Conservation (phyloP, 805 yeast species). For the Komagataella pseudopastoris region DNA sequence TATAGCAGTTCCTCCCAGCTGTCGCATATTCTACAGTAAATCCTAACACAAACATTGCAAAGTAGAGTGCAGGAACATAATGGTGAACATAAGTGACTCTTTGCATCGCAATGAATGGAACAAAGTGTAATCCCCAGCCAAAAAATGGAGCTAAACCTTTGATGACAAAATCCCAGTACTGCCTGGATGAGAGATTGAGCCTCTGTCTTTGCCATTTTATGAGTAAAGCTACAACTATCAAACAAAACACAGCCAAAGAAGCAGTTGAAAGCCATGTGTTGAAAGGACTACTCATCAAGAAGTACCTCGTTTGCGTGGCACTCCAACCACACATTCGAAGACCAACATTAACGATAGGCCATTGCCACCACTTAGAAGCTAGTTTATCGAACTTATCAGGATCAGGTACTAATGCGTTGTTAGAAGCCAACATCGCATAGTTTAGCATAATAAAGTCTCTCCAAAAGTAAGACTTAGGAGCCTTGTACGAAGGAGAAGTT, state of each 20-base stretch:
- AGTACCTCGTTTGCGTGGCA: constrained; percentile 38
- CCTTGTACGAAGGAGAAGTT: constrained; percentile 16
- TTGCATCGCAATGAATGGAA: constrained; percentile 71
- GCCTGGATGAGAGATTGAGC: constrained; percentile 13
- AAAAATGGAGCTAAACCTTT: constrained; percentile 70
- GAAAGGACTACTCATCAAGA: constrained; percentile 52
- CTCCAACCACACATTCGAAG: constrained; percentile 73
- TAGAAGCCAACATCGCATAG: constrained; percentile 73
- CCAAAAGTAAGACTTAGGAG: constrained; percentile 42
- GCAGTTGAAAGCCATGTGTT: constrained; percentile 49
- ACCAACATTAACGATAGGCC: constrained; percentile 63
- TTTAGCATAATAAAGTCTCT: constrained; percentile 61
- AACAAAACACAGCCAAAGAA: constrained; percentile 28
- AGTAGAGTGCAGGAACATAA: constrained; percentile 73
- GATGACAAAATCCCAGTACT: constrained; percentile 23
- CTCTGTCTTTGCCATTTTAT: constrained; percentile 62
- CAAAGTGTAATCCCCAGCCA: constrained; percentile 69
- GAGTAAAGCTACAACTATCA: constrained; percentile 23
- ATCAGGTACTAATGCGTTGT: constrained; percentile 74
- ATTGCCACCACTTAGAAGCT: constrained; percentile 72
- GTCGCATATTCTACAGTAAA: constrained; percentile 37
- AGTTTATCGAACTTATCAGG: constrained; percentile 55
- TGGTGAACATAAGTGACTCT: constrained; percentile 82
- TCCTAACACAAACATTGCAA: constrained; percentile 46
- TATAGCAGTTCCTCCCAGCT: constrained; percentile 12